Conservation (phyloP, 2,329 filamentous ascomycete genomes). For the Pseudocercospora ulei region DNA sequence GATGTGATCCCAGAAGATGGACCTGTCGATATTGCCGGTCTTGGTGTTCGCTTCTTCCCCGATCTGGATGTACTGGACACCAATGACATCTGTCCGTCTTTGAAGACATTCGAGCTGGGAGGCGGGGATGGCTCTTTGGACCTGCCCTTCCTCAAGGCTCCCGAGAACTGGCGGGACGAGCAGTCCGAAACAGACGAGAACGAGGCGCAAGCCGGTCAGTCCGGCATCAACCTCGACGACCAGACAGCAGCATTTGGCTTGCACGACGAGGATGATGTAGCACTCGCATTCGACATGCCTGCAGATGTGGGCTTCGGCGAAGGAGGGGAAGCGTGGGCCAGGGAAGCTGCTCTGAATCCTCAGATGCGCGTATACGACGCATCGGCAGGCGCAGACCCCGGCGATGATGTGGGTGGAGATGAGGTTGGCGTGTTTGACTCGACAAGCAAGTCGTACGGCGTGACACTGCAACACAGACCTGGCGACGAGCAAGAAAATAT, state of each 20-base stretch:
- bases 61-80: conserved; percentile 66
- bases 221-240: conserved; percentile 39
- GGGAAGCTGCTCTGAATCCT: conserved; percentile 74
- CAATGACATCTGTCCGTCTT: conserved; percentile 85
- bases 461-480: conserved; percentile 59
- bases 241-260: conserved; percentile 40
- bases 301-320: conserved; percentile 80
- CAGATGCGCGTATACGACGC: conserved; percentile 71
- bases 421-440: conserved; percentile 51
- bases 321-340: conserved; percentile 90
- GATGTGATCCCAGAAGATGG: conserved; percentile 46
- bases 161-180: conserved; percentile 70
- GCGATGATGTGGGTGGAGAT: conserved; percentile 36
- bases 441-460: conserved; percentile 57
- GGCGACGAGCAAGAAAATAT: conserved; percentile 81
- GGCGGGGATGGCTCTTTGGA: conserved; percentile 76
- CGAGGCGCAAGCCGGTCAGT: conserved; percentile 46
- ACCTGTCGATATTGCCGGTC: conserved; percentile 66
- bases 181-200: conserved; percentile 46
- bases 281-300: conserved; percentile 52
- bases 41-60: conserved; percentile 77
- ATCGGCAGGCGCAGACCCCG: conserved; percentile 47
- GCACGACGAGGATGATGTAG: conserved; percentile 65
- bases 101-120: conserved; percentile 88
- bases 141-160: conserved; percentile 79